Evolutionary conservation across 495 filamentous ascomycete genomes (phyloP), one percentile per base, ranked within the genome.

Genomic region (Daldinia bambusicola): DNA sequence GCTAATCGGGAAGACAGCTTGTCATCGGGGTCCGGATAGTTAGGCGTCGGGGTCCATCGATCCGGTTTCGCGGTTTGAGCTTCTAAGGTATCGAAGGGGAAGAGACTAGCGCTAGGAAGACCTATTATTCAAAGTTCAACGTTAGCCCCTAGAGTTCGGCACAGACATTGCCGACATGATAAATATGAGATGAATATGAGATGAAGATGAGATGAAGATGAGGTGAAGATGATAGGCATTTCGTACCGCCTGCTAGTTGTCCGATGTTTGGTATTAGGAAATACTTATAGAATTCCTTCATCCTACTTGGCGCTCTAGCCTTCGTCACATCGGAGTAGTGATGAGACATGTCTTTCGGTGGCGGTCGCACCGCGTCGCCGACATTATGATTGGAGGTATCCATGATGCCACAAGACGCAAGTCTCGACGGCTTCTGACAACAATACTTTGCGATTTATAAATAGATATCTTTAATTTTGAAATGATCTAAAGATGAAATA

Each of bases 21-120:
- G 63, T 43, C 43, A 7, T 74, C 71, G 67, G 82, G 80, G 56
- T 82, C 79, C 31, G 87, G 84, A 52, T 84, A 78, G 70, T 89
- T 88, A 13, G 86, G 86, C 32, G 89, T 88, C 0, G 89, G 89
- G n/a, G 86, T 84, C 80, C 90, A 94, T 72, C 94, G 88, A 18
- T 89, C 80, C 9, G 93, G 88, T 30, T 85, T 86, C 10, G 93
- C 92, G 58, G 88, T 85, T 63, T 89, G 86, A n/a, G 93, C 91
- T 78, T 95, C 92, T 31, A 97, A 88, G 0, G 93, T 96, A 63
- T 97, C 93, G 77, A 91, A 97, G 14, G 94, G 94, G 75, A 98
- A 97, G 79, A 92, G 92, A 36, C 85, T 86, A 13, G 87, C 79
- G 77, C 93, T 90, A 20, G 94, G 94, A 13, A 96, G 86, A 55